phyloP scores from a whole-genome alignment of 2,329 filamentous ascomycete genomes.

The Aspergillus costaricaensis region DNA sequence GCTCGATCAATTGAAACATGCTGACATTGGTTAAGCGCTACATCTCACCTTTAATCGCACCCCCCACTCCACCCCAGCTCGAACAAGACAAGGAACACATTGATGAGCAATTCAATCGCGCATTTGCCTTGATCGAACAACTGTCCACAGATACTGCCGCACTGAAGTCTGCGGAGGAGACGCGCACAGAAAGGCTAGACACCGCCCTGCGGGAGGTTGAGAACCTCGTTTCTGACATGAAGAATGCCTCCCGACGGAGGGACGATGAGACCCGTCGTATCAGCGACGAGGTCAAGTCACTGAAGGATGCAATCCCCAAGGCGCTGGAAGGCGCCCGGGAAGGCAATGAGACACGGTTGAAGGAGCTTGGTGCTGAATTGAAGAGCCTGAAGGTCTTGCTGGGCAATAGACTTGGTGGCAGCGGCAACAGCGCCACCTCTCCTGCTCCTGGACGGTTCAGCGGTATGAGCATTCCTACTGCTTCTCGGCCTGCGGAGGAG shows the following conservation, averaged over 20 bases:
- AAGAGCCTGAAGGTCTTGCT: constrained; percentile 91
- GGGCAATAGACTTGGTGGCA: constrained; percentile 58
- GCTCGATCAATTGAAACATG: constrained; percentile 16
- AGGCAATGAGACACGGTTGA: constrained; percentile 74
- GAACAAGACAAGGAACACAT: constrained; percentile 92
- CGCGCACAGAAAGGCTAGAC: constrained; percentile 81
- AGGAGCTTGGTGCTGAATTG: constrained; percentile 83
- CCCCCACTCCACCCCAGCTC: constrained; percentile 88
- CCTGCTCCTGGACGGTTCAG: constrained; percentile 36
- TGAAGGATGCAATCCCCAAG: constrained; percentile 84
- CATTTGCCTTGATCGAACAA: constrained; percentile 89
- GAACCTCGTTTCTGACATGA: constrained; percentile 76
- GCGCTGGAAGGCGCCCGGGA: constrained; percentile 87
- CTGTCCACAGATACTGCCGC: constrained; percentile 85
- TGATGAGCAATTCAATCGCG: constrained; percentile 89
- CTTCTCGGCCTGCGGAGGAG: constrained; percentile 26
- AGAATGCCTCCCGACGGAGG: constrained; percentile 74
- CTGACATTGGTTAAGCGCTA: constrained; percentile 65
- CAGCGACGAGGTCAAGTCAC: constrained; percentile 77
- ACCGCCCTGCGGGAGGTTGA: constrained; percentile 81
- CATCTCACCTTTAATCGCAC: constrained; percentile 84
- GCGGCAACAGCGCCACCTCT: constrained; percentile 29
- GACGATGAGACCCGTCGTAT: constrained; percentile 87
- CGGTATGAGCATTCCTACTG: constrained; percentile 25
- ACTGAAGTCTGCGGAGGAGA: constrained; percentile 82